Percentiles rank a stretch among this genome's conserved stretches.
These are phyloP conservation scores for Neoascochyta sp. DNA, from an alignment of 2,329 filamentous ascomycete genomes.

Conservation along the genomic window DNA sequence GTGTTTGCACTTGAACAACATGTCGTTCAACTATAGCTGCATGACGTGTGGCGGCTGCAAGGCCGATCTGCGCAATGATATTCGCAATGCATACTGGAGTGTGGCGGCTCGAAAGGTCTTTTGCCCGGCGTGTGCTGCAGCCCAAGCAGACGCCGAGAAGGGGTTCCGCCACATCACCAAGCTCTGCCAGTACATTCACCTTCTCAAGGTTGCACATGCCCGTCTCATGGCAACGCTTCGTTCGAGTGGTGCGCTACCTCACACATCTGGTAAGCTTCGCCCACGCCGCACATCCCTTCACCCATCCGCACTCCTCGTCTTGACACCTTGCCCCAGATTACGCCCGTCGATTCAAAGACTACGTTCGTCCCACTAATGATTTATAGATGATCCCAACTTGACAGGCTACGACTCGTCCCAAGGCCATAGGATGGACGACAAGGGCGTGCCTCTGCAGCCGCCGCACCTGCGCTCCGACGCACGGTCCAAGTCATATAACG, in stretches of 20 bases:
- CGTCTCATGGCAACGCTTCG: conserved; percentile 82
- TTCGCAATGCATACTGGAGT: conserved; percentile 70
- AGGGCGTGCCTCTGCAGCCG: conserved; percentile 48
- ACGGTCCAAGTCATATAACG: conserved; percentile 70
- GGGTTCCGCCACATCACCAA: conserved; percentile 75
- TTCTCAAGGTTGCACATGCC: conserved; percentile 86
- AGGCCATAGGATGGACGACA: conserved; percentile 54
- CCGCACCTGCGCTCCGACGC: conserved; percentile 61
- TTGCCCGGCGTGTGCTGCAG: conserved; percentile 64
- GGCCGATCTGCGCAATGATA: conserved; percentile 64
- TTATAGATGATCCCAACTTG: conserved; percentile 63
- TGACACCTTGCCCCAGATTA: conserved; percentile 30
- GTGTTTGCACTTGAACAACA: conserved; percentile 71
- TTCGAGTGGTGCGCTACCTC: conserved; percentile 74
- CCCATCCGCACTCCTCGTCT: conserved; percentile 26
- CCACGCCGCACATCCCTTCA: conserved; percentile 11
- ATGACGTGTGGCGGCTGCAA: conserved; percentile 68
- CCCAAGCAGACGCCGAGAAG: conserved; percentile 54
- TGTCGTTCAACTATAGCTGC: conserved; percentile 81
- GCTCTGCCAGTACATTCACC: conserved; percentile 89
- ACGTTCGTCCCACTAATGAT: conserved; percentile 29
- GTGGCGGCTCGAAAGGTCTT: conserved; percentile 64
- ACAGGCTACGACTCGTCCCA: conserved; percentile 64
- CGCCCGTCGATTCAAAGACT: conserved; percentile 27
- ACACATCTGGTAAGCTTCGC: conserved; percentile 56